A percentile compares a stretch with the other conserved stretches of the same genome.
Conservation (phyloP, 73 alveolate species). For the Effrenium voratum region DNA sequence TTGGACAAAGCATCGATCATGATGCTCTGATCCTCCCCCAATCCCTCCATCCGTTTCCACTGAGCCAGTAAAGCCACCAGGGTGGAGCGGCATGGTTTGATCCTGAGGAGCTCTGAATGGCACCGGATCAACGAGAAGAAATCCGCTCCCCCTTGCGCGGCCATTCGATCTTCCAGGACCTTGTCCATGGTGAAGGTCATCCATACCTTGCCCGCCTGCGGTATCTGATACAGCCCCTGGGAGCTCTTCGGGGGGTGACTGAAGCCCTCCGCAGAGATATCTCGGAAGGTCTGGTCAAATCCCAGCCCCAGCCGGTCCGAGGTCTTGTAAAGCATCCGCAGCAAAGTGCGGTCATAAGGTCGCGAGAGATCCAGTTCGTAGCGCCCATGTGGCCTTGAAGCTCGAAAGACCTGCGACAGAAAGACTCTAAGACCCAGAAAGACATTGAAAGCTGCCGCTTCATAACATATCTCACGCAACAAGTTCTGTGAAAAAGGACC, state of each 20-base stretch:
- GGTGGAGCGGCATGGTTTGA: slow-evolving; percentile 33
- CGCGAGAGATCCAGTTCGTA: slow-evolving; percentile 44
- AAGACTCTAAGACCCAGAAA: too few species aligned
- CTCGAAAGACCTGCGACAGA: slow-evolving; percentile 60
- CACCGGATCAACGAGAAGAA: slow-evolving; percentile 19
- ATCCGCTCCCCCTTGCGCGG: not conserved
- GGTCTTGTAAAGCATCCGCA: slow-evolving; percentile 82
- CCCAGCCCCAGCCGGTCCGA: slow-evolving; percentile 49
- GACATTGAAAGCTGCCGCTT: too few species aligned
- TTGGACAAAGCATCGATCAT: slow-evolving; percentile 61
- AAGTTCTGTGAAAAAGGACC: too few species aligned
- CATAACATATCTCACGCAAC: too few species aligned
- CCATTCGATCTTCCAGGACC: slow-evolving; percentile 42
- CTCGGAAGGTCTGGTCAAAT: slow-evolving; percentile 42
- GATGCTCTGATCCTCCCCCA: slow-evolving; percentile 54
- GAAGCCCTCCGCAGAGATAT: slow-evolving; percentile 1
- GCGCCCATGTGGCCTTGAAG: slow-evolving; percentile 62
- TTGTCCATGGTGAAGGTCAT: slow-evolving; percentile 68
- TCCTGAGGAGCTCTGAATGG: slow-evolving; percentile 41
- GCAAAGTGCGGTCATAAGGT: slow-evolving; percentile 52
- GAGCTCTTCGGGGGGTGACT: slow-evolving; percentile 53
- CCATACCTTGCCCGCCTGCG: slow-evolving; percentile 8
- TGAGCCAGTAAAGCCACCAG: slow-evolving; percentile 55
- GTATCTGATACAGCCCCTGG: slow-evolving; percentile 12
- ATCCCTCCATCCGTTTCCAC: slow-evolving; percentile 56